A percentile compares a stretch with the other conserved stretches of the same genome.
These are phyloP conservation scores for Penicillium simplicissimum DNA, from an alignment of 495 filamentous ascomycete genomes.

Conservation along the genomic window DNA sequence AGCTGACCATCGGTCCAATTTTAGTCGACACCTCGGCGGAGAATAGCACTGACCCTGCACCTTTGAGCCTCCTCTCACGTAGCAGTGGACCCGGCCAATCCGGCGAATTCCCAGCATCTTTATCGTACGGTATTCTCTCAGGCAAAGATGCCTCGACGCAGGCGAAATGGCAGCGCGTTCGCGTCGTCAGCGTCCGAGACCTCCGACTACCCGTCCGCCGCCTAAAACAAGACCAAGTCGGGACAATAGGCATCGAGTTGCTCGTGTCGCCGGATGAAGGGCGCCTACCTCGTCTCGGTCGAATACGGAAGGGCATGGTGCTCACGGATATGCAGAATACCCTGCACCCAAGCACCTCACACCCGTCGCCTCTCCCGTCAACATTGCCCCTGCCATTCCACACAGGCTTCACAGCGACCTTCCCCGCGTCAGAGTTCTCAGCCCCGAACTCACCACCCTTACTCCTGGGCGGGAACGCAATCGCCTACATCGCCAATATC, in stretches of 20 bases:
- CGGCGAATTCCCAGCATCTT: conserved; percentile 38
- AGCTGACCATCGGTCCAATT: conserved; percentile 79
- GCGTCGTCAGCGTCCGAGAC: conserved; percentile 82
- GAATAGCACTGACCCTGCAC: conserved; percentile 17
- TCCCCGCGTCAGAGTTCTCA: conserved; percentile 44
- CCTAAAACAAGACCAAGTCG: conserved; percentile 79
- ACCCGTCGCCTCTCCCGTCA: conserved; percentile 22
- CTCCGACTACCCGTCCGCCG: conserved; percentile 80
- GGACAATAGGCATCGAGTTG: conserved; percentile 80
- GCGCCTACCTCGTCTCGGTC: conserved; percentile 32
- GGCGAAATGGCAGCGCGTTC: conserved; percentile 70
- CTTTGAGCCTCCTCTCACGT: conserved; percentile 30
- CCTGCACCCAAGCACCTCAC: conserved; percentile 38
- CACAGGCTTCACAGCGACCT: conserved; percentile 50
- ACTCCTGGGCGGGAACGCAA: conserved; percentile 63
- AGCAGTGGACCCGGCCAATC: conserved; percentile 38
- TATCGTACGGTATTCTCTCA: conserved; percentile 28
- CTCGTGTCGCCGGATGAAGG: conserved; percentile 32
- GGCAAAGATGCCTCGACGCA: conserved; percentile 33
- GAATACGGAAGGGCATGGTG: conserved; percentile 84
- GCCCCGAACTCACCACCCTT: conserved; percentile 43
- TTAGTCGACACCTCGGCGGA: conserved; percentile 36
- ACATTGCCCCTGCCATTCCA: conserved; percentile 42
- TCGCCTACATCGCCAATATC: conserved; percentile 85
- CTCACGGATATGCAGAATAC: conserved; percentile 58